Conservation (phyloP, 345 rosid genomes). For the Anacardium occidentale region DNA sequence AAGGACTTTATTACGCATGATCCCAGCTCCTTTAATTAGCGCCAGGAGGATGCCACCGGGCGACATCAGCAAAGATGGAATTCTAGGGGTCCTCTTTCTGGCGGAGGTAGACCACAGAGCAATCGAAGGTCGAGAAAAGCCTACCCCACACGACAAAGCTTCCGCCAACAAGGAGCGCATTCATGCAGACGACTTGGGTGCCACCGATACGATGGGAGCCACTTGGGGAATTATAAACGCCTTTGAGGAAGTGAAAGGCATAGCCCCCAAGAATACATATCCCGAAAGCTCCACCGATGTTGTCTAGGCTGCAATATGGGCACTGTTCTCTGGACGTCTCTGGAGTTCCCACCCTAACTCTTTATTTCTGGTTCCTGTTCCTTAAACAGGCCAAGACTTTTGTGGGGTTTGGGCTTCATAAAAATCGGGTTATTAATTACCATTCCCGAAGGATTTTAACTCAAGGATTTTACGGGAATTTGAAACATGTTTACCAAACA, state of each 20-base stretch:
- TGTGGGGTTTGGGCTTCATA: conserved; percentile 5
- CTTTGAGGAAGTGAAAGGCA: conserved; percentile 61
- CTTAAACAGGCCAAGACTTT: background rate
- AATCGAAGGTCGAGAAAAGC: conserved; percentile 71
- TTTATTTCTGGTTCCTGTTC: background rate
- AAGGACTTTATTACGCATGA: conserved; percentile 51
- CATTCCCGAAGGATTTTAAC: too few relatives aligned
- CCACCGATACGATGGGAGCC: conserved; percentile 67
- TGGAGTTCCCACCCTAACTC: conserved; percentile 51
- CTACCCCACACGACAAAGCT: conserved; percentile 86
- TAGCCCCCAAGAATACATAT: conserved; percentile 84
- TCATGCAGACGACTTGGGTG: conserved; percentile 70
- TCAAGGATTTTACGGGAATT: too few relatives aligned
- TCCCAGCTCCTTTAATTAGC: conserved; percentile 64
- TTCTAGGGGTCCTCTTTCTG: conserved; percentile 97
- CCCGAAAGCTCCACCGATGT: conserved; percentile 77
- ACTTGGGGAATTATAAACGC: conserved; percentile 56
- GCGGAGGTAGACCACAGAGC: conserved; percentile 70
- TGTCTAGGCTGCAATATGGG: conserved; percentile 77
- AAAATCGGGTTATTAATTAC: too few relatives aligned
- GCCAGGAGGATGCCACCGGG: conserved; percentile 65
- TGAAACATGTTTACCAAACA: background rate
- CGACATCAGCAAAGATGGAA: conserved; percentile 77
- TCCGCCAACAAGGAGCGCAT: conserved; percentile 69
- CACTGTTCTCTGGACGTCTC: conserved; percentile 67